A percentile compares a stretch with the other conserved stretches of the same genome.
These are phyloP conservation scores for Butyriboletus loyo DNA, from an alignment of 768 basidiomycete genomes.

Conservation along the genomic window DNA sequence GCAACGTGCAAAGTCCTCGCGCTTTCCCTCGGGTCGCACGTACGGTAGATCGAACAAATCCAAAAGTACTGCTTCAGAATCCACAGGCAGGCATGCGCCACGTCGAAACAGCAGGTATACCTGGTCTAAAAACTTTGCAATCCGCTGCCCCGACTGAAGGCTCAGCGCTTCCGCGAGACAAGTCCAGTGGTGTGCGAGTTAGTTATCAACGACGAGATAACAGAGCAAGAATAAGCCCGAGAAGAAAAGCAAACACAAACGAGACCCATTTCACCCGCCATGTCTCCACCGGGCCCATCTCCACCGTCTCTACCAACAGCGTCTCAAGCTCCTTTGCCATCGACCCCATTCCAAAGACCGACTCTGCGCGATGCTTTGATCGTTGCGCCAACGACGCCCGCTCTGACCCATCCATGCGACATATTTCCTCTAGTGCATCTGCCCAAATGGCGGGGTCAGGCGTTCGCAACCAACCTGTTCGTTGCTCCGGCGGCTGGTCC, in stretches of 20 bases:
- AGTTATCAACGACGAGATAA: slow-evolving; percentile 12
- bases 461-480: slow-evolving; percentile 76
- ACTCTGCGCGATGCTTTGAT: slow-evolving; percentile 59
- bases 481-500: slow-evolving; percentile 34
- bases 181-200: background rate
- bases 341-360: slow-evolving; percentile 72
- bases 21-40: slow-evolving; percentile 67
- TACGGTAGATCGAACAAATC: background rate
- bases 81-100: slow-evolving; percentile 59
- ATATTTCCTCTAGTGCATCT: slow-evolving; percentile 58
- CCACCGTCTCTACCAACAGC: slow-evolving; percentile 51
- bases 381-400: slow-evolving; percentile 43
- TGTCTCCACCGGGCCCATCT: slow-evolving; percentile 45
- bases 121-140: slow-evolving; percentile 71
- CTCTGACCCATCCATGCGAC: slow-evolving; percentile 23
- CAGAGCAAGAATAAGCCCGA: slow-evolving; percentile 24
- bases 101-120: slow-evolving; percentile 67
- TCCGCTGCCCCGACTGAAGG: slow-evolving; percentile 27
- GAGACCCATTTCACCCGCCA: slow-evolving; percentile 16
- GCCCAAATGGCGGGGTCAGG: slow-evolving; percentile 72
- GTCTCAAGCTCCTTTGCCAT: slow-evolving; percentile 63
- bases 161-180: background rate
- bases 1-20: slow-evolving; percentile 36
- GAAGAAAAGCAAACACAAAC: slow-evolving; percentile 18
- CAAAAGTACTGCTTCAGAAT: slow-evolving; percentile 71